These are phyloP conservation scores for Closterium sp. DNA, from an alignment of 139 green algal species.

Conservation along the genomic window DNA sequence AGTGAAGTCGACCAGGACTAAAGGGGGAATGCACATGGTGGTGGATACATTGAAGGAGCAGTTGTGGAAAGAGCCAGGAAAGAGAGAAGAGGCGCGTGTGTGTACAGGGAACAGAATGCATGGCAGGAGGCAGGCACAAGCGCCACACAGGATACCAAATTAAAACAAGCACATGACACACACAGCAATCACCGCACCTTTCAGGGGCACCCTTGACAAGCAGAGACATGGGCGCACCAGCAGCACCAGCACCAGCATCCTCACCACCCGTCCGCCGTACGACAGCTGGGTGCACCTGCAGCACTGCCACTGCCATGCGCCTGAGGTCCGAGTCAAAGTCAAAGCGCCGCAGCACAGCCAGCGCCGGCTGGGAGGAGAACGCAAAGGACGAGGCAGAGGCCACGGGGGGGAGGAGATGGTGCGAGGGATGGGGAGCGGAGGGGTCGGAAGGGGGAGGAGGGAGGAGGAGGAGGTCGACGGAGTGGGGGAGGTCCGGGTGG, in stretches of 20 bases:
- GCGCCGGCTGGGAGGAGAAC: not conserved
- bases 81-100: no score
- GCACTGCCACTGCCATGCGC: constrained; percentile 10
- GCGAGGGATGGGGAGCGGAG: not conserved
- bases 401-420: not conserved
- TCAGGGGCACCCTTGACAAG: constrained; percentile 28
- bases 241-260: not conserved
- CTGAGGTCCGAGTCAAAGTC: constrained; percentile 35
- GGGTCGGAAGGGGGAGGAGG: not conserved
- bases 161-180: not conserved
- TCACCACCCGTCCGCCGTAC: not conserved
- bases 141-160: not conserved
- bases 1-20: no score
- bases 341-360: constrained; percentile 35
- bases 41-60: no score
- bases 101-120: no score
- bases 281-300: not conserved
- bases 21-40: no score
- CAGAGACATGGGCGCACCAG: not conserved
- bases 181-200: not conserved
- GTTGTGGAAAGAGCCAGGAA: no score
- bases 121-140: not conserved
- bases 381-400: not conserved
- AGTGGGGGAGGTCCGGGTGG: not conserved
- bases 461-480: not conserved